Conservation (phyloP, 192 early-diverging fungal species). For the Chytriomyces sp. region DNA sequence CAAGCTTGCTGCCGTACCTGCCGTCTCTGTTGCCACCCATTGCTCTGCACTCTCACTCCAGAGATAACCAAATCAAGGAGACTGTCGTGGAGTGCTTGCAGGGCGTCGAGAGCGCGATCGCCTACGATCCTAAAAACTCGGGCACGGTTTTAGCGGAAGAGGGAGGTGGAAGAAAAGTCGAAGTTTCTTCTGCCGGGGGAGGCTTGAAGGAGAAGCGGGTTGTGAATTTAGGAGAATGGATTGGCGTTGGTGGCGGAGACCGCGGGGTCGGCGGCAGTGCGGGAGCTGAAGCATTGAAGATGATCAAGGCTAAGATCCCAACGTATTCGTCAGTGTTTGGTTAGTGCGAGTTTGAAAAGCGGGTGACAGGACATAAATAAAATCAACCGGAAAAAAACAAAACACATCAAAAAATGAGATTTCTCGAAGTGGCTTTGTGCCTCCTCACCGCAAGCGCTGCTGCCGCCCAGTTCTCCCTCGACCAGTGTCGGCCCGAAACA, state of each 20-base stretch:
- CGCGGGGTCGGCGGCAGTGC: slow-evolving; percentile 14
- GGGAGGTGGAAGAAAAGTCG: not conserved
- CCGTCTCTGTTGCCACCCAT: slow-evolving; percentile 39
- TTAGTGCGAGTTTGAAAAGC: not conserved
- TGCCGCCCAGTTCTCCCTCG: not conserved
- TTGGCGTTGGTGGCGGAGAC: slow-evolving; percentile 36
- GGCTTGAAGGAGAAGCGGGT: slow-evolving; percentile 12
- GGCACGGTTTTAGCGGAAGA: not conserved
- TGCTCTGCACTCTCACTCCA: slow-evolving; percentile 27
- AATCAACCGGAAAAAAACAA: not conserved
- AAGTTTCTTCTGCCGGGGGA: slow-evolving; percentile 14
- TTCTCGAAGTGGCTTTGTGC: too few species aligned
- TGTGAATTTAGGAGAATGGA: slow-evolving; percentile 29
- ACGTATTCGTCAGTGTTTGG: slow-evolving; percentile 41
- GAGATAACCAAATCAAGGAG: slow-evolving; percentile 30
- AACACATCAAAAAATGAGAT: too few species aligned
- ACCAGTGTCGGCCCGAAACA: not conserved
- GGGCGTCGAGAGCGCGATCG: slow-evolving; percentile 33
- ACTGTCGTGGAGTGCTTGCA: slow-evolving; percentile 34
- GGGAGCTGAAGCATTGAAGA: slow-evolving; percentile 29
- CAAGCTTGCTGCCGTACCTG: slow-evolving; percentile 26
- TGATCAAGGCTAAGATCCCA: slow-evolving; percentile 41
- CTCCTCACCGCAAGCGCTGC: not conserved
- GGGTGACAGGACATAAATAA: not conserved
- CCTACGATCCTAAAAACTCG: not conserved